Conservation (phyloP, 2,329 filamentous ascomycete species). For the Aureobasidium sp. region DNA sequence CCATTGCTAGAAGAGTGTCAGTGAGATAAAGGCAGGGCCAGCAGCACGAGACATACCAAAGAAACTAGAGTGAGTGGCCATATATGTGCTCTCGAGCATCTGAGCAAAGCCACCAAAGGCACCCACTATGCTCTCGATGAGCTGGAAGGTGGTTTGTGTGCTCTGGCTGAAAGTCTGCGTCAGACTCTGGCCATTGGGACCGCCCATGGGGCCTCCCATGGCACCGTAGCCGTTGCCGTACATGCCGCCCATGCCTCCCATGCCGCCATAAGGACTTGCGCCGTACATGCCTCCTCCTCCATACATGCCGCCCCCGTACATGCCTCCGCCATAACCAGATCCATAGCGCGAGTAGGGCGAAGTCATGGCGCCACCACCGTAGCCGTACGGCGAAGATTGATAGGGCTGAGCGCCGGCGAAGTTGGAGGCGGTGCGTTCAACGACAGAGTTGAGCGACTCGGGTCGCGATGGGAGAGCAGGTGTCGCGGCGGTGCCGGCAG, state of each 20-base stretch:
- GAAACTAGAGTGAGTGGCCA: conserved; percentile 98
- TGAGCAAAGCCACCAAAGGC: conserved; percentile 97
- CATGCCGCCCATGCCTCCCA: conserved; percentile 18
- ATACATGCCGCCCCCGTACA: conserved; percentile 33
- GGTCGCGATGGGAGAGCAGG: conserved; percentile 70
- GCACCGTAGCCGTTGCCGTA: conserved; percentile 23
- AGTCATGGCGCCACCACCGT: conserved; percentile 38
- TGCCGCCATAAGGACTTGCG: conserved; percentile 29
- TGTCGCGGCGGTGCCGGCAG: conserved; percentile 30
- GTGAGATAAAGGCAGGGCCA: neutral
- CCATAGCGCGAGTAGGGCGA: conserved; percentile 50
- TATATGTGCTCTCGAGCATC: conserved; percentile 99
- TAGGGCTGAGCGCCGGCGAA: conserved; percentile 48
- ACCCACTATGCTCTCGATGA: conserved; percentile 93
- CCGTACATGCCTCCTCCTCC: conserved; percentile 25
- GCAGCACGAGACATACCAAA: conserved; percentile 59
- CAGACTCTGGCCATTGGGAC: conserved; percentile 77
- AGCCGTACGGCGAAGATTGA: conserved; percentile 51
- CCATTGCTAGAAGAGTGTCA: conserved; percentile 63
- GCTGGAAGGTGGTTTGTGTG: conserved; percentile 94
- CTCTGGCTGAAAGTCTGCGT: conserved; percentile 94
- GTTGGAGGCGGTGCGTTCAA: conserved; percentile 80
- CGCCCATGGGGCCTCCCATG: conserved; percentile 52
- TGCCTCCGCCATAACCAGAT: conserved; percentile 31
- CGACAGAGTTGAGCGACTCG: conserved; percentile 66